A percentile compares a stretch with the other conserved stretches of the same genome.
phyloP scores from a whole-genome alignment of 768 basidiomycete species.

The Ramaria sp. region DNA sequence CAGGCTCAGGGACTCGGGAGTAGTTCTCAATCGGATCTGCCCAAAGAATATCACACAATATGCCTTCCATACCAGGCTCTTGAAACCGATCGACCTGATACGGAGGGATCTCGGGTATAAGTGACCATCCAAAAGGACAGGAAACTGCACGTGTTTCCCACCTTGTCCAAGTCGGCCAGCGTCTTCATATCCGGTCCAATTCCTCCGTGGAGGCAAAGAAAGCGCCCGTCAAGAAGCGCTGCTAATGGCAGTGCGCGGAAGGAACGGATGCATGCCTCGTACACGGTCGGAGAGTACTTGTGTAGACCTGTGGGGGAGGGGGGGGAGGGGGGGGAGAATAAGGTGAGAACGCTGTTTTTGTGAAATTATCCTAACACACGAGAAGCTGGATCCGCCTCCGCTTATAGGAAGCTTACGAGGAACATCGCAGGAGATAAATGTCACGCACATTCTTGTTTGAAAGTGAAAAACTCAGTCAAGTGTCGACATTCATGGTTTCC shows the following conservation, averaged over 20 bases:
- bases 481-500: slow-evolving; percentile 98
- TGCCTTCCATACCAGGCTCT: slow-evolving; percentile 85
- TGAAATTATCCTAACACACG: too few relatives aligned
- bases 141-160: slow-evolving; percentile 25
- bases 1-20: slow-evolving; percentile 7
- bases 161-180: slow-evolving; percentile 61
- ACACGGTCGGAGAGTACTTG: slow-evolving; percentile 76
- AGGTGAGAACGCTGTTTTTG: too few relatives aligned
- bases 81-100: slow-evolving; percentile 78
- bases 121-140: not conserved
- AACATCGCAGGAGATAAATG: not conserved
- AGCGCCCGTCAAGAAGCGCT: slow-evolving; percentile 87
- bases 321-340: too few relatives aligned
- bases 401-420: not conserved
- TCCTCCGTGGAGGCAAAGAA: slow-evolving; percentile 97
- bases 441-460: slow-evolving; percentile 86
- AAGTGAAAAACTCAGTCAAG: slow-evolving; percentile 95
- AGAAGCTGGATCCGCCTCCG: not conserved
- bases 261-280: slow-evolving; percentile 85
- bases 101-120: not conserved
- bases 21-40: slow-evolving; percentile 87
- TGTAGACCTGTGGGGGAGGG: slow-evolving; percentile 86
- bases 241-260: slow-evolving; percentile 87
- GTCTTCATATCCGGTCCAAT: slow-evolving; percentile 78
- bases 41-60: slow-evolving; percentile 95